A percentile compares a stretch with the other conserved stretches of the same genome.
These are phyloP conservation scores for Cystofilobasidium ferigula DNA, from an alignment of 768 basidiomycete species.

Conservation along the genomic window DNA sequence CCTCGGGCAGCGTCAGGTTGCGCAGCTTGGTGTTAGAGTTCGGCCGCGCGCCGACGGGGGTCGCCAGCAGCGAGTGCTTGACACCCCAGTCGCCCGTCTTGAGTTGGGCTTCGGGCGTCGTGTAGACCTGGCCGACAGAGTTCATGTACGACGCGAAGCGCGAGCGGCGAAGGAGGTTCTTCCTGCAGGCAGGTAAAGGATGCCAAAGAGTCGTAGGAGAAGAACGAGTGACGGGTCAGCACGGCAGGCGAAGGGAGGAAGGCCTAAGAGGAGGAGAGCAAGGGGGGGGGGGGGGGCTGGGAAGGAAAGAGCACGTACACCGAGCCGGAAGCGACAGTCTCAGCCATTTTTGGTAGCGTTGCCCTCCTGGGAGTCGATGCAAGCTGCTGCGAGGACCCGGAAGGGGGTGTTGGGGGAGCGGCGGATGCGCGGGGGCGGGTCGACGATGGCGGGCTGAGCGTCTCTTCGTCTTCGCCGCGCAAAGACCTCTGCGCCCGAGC, in stretches of 20 bases:
- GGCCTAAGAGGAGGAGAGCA: neutral
- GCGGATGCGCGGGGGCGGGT: too few species aligned
- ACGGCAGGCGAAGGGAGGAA: neutral
- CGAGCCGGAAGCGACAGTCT: slow-evolving; percentile 7
- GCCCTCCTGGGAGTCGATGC: too few species aligned
- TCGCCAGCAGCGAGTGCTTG: slow-evolving; percentile 3
- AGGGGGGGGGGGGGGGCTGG: neutral
- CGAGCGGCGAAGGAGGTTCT: slow-evolving; percentile 15
- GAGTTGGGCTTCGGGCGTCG: neutral
- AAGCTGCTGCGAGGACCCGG: neutral
- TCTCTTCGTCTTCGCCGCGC: too few species aligned
- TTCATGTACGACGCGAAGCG: slow-evolving; percentile 16
- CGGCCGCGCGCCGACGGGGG: neutral
- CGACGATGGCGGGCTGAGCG: too few species aligned
- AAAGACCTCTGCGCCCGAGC: too few species aligned
- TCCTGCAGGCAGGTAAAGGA: slow-evolving; percentile 7
- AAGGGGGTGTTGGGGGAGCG: neutral
- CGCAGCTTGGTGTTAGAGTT: neutral
- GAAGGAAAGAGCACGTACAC: neutral
- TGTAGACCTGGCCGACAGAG: slow-evolving; percentile 21
- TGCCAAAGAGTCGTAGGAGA: too few species aligned
- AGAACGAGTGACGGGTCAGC: too few species aligned
- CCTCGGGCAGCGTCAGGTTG: slow-evolving; percentile 20
- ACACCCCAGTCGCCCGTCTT: slow-evolving; percentile 20
- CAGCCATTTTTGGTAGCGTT: neutral